These are phyloP conservation scores for Chionographis japonica DNA, from an alignment of 106 monocot genomes.

Conservation along the genomic window DNA sequence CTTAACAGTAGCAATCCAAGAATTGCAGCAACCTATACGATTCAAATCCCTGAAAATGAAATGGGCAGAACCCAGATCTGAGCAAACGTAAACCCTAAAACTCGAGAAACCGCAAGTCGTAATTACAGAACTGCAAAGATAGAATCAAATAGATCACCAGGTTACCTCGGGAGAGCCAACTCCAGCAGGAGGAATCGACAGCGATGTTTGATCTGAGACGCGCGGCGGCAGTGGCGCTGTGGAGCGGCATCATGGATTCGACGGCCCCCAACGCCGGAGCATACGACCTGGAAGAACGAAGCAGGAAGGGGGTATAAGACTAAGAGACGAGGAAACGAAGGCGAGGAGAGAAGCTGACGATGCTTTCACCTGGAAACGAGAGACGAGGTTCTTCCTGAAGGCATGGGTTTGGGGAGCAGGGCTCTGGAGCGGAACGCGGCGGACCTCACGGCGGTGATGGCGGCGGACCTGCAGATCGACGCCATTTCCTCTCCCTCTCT, in stretches of 20 bases:
- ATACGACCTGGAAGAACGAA: background rate
- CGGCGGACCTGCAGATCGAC: too few relatives aligned
- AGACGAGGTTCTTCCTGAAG: too few relatives aligned
- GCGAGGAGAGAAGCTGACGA: too few relatives aligned
- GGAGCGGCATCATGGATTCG: constrained; percentile 17
- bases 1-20: background rate
- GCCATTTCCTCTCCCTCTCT: too few relatives aligned
- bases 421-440: too few relatives aligned
- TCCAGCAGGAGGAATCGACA: constrained; percentile 12
- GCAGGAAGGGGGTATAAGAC: too few relatives aligned
- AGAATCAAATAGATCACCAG: too few relatives aligned
- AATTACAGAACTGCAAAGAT: background rate
- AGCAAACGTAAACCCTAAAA: background rate
- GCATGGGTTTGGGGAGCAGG: too few relatives aligned
- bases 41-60: background rate
- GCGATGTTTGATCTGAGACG: constrained; percentile 14
- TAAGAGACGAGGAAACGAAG: too few relatives aligned
- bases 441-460: too few relatives aligned
- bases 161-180: constrained; percentile 16
- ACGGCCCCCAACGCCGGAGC: constrained; percentile 7
- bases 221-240: constrained; percentile 14
- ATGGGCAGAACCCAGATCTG: background rate
- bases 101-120: background rate
- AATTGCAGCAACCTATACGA: background rate
- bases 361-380: too few relatives aligned